Evolutionary conservation across 768 basidiomycete genomes (phyloP).

Genomic region (Russula compacta): DNA sequence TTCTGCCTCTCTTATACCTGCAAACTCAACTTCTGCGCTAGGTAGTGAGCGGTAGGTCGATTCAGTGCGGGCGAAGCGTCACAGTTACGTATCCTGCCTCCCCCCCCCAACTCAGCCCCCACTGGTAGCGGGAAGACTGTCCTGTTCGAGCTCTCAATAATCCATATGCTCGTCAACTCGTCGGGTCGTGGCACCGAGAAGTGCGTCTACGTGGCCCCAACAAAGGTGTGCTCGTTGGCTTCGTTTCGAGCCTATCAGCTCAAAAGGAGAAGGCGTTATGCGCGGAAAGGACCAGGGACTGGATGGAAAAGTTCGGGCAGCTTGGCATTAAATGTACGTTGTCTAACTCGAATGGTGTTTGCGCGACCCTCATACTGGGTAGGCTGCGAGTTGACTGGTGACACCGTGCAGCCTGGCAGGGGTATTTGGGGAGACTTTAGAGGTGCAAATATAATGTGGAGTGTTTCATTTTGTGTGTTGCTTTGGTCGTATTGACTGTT

Average conservation of each 20-base stretch:
- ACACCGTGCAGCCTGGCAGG: constrained; percentile 61
- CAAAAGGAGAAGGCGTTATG: constrained; percentile 61
- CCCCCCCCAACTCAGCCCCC: constrained; percentile 50
- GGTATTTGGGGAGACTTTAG: constrained; percentile 68
- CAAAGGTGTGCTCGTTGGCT: constrained; percentile 46
- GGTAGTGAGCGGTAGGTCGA: constrained; percentile 60
- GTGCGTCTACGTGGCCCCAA: constrained; percentile 90
- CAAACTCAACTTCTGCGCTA: constrained; percentile 23
- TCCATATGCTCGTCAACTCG: constrained; percentile 53
- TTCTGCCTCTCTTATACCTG: background rate
- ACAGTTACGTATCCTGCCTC: constrained; percentile 1
- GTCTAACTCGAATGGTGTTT: background rate
- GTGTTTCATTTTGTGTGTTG: constrained; percentile 20
- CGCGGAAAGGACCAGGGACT: constrained; percentile 74
- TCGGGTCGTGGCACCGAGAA: constrained; percentile 36
- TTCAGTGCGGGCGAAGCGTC: background rate
- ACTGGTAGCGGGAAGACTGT: constrained; percentile 97
- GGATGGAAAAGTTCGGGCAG: constrained; percentile 69
- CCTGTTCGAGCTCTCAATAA: constrained; percentile 84
- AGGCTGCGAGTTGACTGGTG: constrained; percentile 92
- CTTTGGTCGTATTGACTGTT: background rate
- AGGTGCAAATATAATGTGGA: constrained; percentile 68
- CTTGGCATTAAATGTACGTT: constrained; percentile 66
- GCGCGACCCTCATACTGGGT: constrained; percentile 1
- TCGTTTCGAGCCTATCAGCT: background rate